These are phyloP conservation scores for Panicum miliaceum DNA, from an alignment of 176 grass and related monocot species.

Conservation along the genomic window DNA sequence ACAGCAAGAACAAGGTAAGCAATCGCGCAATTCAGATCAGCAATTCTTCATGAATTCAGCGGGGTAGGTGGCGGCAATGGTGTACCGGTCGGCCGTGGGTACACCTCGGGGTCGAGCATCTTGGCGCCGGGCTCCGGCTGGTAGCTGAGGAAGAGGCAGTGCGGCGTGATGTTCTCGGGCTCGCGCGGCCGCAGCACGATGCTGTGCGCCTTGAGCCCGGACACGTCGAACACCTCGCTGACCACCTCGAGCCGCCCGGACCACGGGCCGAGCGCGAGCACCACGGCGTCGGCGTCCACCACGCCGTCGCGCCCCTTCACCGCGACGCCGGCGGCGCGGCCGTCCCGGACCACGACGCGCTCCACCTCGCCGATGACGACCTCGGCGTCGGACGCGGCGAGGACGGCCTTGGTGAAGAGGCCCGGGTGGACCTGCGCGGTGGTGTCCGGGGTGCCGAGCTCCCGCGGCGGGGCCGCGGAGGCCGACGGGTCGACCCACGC, in stretches of 20 bases:
- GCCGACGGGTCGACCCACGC: conserved; percentile 67
- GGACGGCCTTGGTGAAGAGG: conserved; percentile 74
- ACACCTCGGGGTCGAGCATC: conserved; percentile 86
- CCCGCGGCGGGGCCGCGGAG: conserved; percentile 49
- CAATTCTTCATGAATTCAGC: not conserved
- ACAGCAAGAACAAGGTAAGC: not conserved
- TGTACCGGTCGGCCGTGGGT: conserved; percentile 81
- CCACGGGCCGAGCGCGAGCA: conserved; percentile 90
- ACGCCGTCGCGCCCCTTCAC: conserved; percentile 55
- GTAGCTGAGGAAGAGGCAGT: conserved; percentile 89
- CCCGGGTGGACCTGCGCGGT: conserved; percentile 91
- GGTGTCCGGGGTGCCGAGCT: conserved; percentile 71
- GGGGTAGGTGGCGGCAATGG: not conserved
- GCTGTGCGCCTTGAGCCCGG: conserved; percentile 81
- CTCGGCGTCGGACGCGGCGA: conserved; percentile 74
- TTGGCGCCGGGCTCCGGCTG: conserved; percentile 75
- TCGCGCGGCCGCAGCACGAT: conserved; percentile 74
- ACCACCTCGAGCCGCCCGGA: conserved; percentile 55
- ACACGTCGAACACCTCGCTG: conserved; percentile 66
- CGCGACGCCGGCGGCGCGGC: conserved; percentile 58
- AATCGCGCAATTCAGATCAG: not conserved
- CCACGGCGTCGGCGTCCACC: conserved; percentile 68
- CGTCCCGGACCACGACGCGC: conserved; percentile 55
- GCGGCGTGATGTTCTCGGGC: conserved; percentile 70
- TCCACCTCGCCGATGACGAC: conserved; percentile 76